Evolutionary conservation across 139 green algal genomes (phyloP).

Genomic region (Chlorella sorokiniana): DNA sequence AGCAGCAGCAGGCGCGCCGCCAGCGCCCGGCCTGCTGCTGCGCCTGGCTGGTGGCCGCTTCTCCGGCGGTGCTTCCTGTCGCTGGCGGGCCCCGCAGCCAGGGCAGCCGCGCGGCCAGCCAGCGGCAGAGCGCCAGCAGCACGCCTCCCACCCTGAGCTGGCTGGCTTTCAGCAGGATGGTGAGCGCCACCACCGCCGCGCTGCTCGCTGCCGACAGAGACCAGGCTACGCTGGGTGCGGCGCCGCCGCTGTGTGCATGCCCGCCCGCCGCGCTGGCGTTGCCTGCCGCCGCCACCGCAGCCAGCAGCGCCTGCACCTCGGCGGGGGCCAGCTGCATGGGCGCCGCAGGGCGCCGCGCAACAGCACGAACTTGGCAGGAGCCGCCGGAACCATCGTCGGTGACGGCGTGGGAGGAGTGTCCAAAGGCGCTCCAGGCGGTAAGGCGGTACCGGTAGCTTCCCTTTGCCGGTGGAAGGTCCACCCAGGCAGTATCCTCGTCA

Average conservation of each 20-base stretch:
- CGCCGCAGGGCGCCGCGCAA: not conserved
- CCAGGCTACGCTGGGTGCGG: not conserved
- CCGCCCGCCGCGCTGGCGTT: not conserved
- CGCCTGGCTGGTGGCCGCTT: no score
- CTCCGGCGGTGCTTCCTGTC: not conserved
- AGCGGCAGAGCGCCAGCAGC: not conserved
- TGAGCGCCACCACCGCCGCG: not conserved
- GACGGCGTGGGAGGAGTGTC: not conserved
- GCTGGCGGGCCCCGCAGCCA: not conserved
- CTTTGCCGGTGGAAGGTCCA: not conserved
- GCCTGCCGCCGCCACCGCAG: not conserved
- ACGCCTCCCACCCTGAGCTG: not conserved
- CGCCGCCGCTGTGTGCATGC: not conserved
- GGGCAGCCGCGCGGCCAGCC: not conserved
- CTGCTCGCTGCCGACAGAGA: constrained; percentile 26
- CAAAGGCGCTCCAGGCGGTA: constrained; percentile 19
- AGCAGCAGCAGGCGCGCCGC: no score
- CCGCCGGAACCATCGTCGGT: no score
- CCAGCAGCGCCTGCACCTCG: constrained; percentile 12
- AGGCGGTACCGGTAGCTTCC: constrained; percentile 24
- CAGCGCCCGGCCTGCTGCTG: no score
- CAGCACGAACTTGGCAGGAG: not conserved
- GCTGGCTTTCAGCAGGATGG: constrained; percentile 24
- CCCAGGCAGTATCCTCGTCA: not conserved
- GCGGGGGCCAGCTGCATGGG: not conserved